Evolutionary conservation across 345 rosid genomes (phyloP).

Genomic region (Salix purpurea): DNA sequence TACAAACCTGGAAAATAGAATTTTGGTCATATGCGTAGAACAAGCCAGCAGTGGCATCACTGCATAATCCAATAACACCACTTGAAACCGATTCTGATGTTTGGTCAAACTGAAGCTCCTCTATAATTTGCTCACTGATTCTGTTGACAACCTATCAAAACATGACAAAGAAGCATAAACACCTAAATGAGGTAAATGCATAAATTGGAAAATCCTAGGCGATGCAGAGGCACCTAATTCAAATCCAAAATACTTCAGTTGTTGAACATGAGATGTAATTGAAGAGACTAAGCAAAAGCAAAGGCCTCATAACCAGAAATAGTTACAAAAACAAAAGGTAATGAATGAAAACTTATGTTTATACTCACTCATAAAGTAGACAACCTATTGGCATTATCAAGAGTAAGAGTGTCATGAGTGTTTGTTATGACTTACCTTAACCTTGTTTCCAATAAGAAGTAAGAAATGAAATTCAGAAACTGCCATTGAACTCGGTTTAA

Average conservation of each 20-base stretch:
- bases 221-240: not conserved
- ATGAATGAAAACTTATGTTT: not conserved
- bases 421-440: conserved; percentile 69
- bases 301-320: not conserved
- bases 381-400: not conserved
- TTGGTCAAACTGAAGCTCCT: conserved; percentile 96
- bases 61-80: conserved; percentile 90
- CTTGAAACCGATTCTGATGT: conserved; percentile 72
- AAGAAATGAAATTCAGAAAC: conserved; percentile 94
- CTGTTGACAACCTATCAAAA: conserved; percentile 84
- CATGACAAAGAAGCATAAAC: conserved; percentile 11
- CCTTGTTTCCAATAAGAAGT: conserved; percentile 88
- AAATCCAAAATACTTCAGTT: not conserved
- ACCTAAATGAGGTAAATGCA: conserved; percentile 1
- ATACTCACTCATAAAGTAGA: conserved; percentile 1
- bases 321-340: not conserved
- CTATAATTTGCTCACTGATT: conserved; percentile 92
- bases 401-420: conserved; percentile 4
- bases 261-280: not conserved
- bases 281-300: not conserved
- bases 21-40: conserved; percentile 96
- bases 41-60: conserved; percentile 95
- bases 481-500: conserved; percentile 85
- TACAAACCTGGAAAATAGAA: conserved; percentile 82
- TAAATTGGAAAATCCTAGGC: no score